Evolutionary conservation across 1,284 basidiomycete genomes (phyloP), one percentile per base, ranked within the genome.

Genomic region (Fomes fomentarius): DNA sequence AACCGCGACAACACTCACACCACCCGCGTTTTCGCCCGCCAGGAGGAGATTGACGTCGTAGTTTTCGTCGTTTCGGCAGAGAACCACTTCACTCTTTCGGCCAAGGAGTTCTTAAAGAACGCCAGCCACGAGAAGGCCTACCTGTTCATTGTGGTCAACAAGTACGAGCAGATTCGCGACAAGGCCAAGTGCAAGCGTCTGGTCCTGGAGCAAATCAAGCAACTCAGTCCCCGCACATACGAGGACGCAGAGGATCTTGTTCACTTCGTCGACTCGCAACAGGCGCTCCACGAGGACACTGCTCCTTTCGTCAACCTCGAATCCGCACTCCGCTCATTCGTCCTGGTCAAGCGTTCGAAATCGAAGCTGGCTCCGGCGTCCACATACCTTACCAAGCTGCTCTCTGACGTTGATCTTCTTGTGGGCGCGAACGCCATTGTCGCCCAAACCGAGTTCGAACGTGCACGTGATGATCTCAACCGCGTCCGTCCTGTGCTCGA

Each of bases 61-160:
- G 96, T 99, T 50, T 99, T 99, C 71, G 95, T 98, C 61, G 95
- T 98, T 44, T 95, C 92, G 1, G 95, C 97, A 7, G 96, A 98
- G 76, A 99, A 99, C 73, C 96, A 99, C 78, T 98, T 99, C 70
- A 99, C 97, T 0, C 82, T 98, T 7, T 96, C 94, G 0, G 93
- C 94, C 9, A 93, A 92, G 68, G 96, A 99, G 73, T 99, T 99
- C 78, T 81, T 99, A 40, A 85, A 80, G 78, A 94, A 88, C 65
- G 96, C 97, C 1, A 92, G 91, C 73, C 91, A 95, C 68, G 97
- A 99, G 76, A 99, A 99, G 78, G 94, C 96, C 0, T 97, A 97
- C 71, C 79, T 99, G 34, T 99, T 99, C 77, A 92, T 99, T 66
- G 97, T 99, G 44, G 96, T 99, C 69, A 99, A 99, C 83, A 96